Conservation (phyloP, 305 asterid genomes). For the Solanum hybrid region DNA sequence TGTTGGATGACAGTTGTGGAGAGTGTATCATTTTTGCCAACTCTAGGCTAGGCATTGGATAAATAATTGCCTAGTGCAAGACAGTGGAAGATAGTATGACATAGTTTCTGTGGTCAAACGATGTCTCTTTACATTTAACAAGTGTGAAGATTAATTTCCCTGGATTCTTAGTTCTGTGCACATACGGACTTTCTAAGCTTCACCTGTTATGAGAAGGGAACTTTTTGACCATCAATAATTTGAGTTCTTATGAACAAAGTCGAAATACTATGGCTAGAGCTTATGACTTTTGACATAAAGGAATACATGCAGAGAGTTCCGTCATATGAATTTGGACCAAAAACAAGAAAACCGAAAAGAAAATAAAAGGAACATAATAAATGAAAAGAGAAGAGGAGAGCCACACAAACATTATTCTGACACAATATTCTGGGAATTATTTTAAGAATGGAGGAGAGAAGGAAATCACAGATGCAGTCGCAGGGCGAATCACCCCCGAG, state of each 20-base stretch:
- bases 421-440: not conserved
- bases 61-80: not conserved
- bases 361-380: not conserved
- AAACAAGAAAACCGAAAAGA: not conserved
- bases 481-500: not conserved
- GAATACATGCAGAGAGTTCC: not conserved
- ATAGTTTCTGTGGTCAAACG: not conserved
- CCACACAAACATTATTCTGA: not conserved
- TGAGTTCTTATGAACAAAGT: not conserved
- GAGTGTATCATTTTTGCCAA: not conserved
- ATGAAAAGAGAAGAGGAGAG: not conserved
- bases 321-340: not conserved
- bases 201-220: not conserved
- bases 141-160: not conserved
- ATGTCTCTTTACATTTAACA: not conserved
- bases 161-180: not conserved
- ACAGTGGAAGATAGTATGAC: not conserved
- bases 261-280: not conserved
- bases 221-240: not conserved
- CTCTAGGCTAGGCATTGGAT: not conserved
- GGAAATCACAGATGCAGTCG: not conserved
- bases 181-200: not conserved
- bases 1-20: not conserved
- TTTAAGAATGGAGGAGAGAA: not conserved
- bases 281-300: not conserved